Evolutionary conservation across 192 early-diverging fungal species (phyloP).

Genomic region (Coemansia pectinata): DNA sequence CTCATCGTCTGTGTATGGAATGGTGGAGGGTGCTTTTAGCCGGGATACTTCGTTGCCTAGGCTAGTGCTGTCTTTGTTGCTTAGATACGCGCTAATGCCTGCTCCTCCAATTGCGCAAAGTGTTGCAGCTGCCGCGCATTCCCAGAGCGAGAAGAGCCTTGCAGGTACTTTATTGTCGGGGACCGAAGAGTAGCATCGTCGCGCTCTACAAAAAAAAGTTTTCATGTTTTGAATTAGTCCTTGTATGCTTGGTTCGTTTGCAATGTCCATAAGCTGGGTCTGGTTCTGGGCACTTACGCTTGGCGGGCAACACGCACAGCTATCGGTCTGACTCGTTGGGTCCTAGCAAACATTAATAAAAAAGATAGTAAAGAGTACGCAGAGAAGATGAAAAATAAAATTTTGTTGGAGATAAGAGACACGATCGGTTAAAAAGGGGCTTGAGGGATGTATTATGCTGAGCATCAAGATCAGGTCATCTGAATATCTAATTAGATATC

Average conservation of each 20-base stretch:
- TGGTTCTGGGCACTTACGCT: background rate
- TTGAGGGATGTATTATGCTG: background rate
- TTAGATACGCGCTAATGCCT: background rate
- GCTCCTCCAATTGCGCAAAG: constrained; percentile 3
- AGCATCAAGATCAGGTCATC: background rate
- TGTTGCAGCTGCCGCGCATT: background rate
- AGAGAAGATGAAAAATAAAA: constrained; percentile 1
- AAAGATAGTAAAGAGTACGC: background rate
- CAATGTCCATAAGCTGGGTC: background rate
- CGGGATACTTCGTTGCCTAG: constrained; percentile 28
- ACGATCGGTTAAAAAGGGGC: background rate
- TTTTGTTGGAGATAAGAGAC: background rate
- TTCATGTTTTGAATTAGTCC: background rate
- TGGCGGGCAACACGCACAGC: background rate
- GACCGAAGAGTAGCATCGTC: background rate
- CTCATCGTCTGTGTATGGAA: constrained; percentile 36
- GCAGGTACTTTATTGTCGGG: background rate
- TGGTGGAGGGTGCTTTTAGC: constrained; percentile 19
- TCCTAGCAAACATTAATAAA: constrained; percentile 7
- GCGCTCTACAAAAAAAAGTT: background rate
- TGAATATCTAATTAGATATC: background rate
- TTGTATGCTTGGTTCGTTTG: background rate
- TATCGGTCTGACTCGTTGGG: background rate
- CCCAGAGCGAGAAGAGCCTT: constrained; percentile 2
- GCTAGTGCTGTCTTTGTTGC: background rate